Evolutionary conservation across 306 rosid genomes (phyloP).

Genomic region (Prunus fruticosa): DNA sequence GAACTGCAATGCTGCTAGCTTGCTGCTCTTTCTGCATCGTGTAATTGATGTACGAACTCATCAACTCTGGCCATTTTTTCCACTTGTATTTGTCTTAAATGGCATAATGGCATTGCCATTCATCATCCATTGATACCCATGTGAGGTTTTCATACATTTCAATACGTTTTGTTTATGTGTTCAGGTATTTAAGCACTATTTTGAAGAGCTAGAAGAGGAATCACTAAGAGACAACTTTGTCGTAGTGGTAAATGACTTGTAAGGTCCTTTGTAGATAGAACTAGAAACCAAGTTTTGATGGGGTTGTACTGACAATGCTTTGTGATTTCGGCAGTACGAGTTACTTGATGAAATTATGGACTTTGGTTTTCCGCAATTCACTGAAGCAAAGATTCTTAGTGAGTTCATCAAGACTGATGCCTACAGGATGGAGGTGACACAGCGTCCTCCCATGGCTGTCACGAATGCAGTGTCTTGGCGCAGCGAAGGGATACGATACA

Average conservation of each 20-base stretch:
- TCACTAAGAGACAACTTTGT: constrained; percentile 87
- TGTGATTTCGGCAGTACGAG: constrained; percentile 55
- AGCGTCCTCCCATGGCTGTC: constrained; percentile 94
- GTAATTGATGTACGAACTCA: constrained; percentile 46
- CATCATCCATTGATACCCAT: not conserved
- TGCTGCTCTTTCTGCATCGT: constrained; percentile 75
- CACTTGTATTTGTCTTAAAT: not conserved
- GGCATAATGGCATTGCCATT: not conserved
- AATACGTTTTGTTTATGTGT: constrained; percentile 5
- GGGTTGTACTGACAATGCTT: not conserved
- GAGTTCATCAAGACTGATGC: constrained; percentile 90
- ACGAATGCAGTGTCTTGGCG: constrained; percentile 95
- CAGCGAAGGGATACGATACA: constrained; percentile 78
- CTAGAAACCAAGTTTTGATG: not conserved
- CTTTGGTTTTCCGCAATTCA: constrained; percentile 83
- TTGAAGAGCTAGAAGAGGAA: constrained; percentile 82
- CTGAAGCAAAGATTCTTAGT: constrained; percentile 79
- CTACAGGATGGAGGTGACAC: constrained; percentile 78
- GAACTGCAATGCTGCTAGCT: constrained; percentile 85
- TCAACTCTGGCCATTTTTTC: not conserved
- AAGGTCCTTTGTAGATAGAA: not conserved
- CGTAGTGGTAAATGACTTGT: constrained; percentile 60
- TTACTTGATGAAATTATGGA: constrained; percentile 87
- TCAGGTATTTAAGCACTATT: constrained; percentile 84
- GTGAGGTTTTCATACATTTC: not conserved